Evolutionary conservation across 2,329 filamentous ascomycete species (phyloP).

Genomic region (Myriangium duriaei): DNA sequence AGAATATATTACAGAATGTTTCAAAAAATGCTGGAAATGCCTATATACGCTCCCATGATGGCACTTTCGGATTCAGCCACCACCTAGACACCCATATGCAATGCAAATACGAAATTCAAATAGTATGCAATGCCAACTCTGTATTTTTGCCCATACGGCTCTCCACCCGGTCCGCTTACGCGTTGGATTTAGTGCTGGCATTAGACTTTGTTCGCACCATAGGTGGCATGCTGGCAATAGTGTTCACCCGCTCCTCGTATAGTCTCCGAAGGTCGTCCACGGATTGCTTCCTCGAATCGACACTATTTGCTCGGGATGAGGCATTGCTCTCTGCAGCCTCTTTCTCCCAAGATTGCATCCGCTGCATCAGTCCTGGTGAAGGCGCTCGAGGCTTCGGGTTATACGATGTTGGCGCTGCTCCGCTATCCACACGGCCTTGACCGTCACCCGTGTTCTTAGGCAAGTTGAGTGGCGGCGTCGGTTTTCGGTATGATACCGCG

Average conservation of each 20-base stretch:
- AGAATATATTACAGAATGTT: too few relatives aligned
- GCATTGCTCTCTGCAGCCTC: slow-evolving; percentile 11
- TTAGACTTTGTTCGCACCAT: slow-evolving; percentile 6
- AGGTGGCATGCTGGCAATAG: slow-evolving; percentile 15
- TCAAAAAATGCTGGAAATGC: too few relatives aligned
- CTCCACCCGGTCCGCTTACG: too few relatives aligned
- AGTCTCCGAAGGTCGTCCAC: slow-evolving; percentile 36
- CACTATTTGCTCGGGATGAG: slow-evolving; percentile 17
- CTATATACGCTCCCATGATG: too few relatives aligned
- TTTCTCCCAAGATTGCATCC: slow-evolving; percentile 24
- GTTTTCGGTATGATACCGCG: slow-evolving; percentile 12
- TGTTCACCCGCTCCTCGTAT: slow-evolving; percentile 36
- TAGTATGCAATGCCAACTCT: too few relatives aligned
- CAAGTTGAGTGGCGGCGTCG: slow-evolving; percentile 8
- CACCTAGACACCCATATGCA: too few relatives aligned
- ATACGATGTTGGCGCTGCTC: slow-evolving; percentile 2
- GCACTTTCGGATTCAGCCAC: too few relatives aligned
- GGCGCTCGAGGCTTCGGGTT: slow-evolving; percentile 21
- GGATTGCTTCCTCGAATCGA: slow-evolving; percentile 32
- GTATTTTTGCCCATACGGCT: too few relatives aligned
- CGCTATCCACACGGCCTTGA: slow-evolving; percentile 5
- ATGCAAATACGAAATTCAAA: too few relatives aligned
- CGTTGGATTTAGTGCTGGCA: background rate
- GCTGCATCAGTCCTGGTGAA: slow-evolving; percentile 31
- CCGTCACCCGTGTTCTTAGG: slow-evolving; percentile 1